Percentiles rank a stretch among this genome's conserved stretches.
These are phyloP conservation scores for Eucalyptus tenuipes DNA, from an alignment of 345 rosid species.

Conservation along the genomic window DNA sequence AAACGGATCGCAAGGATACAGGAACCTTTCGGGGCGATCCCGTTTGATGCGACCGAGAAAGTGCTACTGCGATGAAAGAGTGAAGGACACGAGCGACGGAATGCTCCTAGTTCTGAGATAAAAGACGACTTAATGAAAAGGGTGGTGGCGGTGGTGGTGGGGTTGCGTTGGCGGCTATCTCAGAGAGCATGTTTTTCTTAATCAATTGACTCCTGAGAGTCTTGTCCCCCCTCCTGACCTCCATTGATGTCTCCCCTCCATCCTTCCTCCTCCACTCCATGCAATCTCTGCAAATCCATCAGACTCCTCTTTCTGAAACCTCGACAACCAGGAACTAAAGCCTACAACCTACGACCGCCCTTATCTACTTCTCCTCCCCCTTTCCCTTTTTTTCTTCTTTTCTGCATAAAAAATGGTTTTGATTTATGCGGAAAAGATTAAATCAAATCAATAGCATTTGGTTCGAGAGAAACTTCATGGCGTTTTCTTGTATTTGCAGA, in stretches of 20 bases:
- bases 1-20: not conserved
- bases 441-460: not conserved
- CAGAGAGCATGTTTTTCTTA: not conserved
- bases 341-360: not conserved
- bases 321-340: not conserved
- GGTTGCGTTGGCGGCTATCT: not conserved
- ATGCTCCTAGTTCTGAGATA: not conserved
- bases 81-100: not conserved
- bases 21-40: not conserved
- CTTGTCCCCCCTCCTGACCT: not conserved
- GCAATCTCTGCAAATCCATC: not conserved
- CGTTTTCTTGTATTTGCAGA: not conserved
- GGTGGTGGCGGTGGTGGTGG: not conserved
- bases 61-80: not conserved
- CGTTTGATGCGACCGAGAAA: not conserved
- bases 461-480: not conserved
- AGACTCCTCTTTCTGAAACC: not conserved
- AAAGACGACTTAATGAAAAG: not conserved
- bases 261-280: not conserved
- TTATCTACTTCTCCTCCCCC: not conserved
- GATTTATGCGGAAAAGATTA: not conserved
- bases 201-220: not conserved
- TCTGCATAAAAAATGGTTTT: not conserved
- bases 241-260: not conserved
- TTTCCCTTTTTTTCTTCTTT: too few species aligned